Percentiles rank a stretch among this genome's conserved stretches.
Evolutionary conservation across 257 asterid species (phyloP).

Genomic region (Solanum medicagineum): DNA sequence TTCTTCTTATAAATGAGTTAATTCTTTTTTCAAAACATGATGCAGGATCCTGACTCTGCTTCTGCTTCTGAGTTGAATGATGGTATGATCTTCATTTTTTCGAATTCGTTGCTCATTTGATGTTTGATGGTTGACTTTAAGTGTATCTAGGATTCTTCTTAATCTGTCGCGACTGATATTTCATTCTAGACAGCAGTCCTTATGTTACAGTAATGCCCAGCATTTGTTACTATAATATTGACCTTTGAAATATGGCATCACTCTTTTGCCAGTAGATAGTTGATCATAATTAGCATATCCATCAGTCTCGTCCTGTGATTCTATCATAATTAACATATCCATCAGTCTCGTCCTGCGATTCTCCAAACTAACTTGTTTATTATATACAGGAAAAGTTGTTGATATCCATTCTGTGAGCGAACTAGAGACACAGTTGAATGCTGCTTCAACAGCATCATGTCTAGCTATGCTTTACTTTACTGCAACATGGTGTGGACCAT

Average conservation of each 20-base stretch:
- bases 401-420: conserved; percentile 35
- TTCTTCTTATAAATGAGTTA: not conserved
- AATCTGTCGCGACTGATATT: too few species aligned
- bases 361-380: not conserved
- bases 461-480: conserved; percentile 66
- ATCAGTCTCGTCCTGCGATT: not conserved
- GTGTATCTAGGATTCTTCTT: too few species aligned
- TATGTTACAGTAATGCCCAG: not conserved
- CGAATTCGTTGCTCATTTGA: not conserved
- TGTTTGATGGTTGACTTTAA: too few species aligned
- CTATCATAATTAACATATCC: not conserved
- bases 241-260: not conserved
- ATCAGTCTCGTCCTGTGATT: too few species aligned
- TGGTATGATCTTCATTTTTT: conserved; percentile 29
- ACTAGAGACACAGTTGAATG: conserved; percentile 29
- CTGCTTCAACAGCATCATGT: conserved; percentile 37
- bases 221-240: not conserved
- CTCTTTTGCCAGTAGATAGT: not conserved
- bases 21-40: conserved; percentile 4
- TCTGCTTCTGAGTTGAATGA: conserved; percentile 24
- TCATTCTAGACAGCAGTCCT: not conserved
- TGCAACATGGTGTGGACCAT: conserved; percentile 80
- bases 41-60: conserved; percentile 52
- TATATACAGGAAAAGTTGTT: conserved; percentile 44
- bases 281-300: too few species aligned